Conservation (phyloP, 179 eudicot genomes). For the Amaranthus tricolor region DNA sequence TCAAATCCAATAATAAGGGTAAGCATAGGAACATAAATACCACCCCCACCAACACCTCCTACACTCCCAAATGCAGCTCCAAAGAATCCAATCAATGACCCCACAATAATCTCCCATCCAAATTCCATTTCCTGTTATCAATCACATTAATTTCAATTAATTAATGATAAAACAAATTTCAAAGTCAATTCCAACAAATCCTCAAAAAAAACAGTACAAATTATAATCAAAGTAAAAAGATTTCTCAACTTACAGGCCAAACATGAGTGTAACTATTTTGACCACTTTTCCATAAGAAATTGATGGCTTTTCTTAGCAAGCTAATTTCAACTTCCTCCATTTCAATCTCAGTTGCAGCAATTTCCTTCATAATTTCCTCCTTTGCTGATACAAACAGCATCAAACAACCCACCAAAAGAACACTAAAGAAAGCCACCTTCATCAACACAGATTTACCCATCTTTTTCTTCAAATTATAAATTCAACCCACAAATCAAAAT, state of each 20-base stretch:
- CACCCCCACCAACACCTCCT: slow-evolving; percentile 42
- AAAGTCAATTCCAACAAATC: too few relatives aligned
- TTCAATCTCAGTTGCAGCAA: slow-evolving; percentile 16
- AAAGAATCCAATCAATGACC: slow-evolving; percentile 50
- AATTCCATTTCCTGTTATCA: slow-evolving; percentile 55
- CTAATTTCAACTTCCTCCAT: slow-evolving; percentile 23
- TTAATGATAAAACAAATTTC: too few relatives aligned
- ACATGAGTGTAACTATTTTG: slow-evolving; percentile 30
- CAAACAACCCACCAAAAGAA: slow-evolving; percentile 17
- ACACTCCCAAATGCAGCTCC: slow-evolving; percentile 77
- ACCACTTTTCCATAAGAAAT: slow-evolving; percentile 32
- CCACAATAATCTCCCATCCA: slow-evolving; percentile 53
- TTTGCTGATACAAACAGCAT: slow-evolving; percentile 27
- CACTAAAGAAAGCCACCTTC: slow-evolving; percentile 10
- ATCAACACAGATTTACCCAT: slow-evolving; percentile 29
- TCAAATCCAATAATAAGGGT: slow-evolving; percentile 59
- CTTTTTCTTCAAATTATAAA: not conserved
- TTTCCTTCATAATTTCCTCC: slow-evolving; percentile 18
- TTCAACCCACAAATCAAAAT: slow-evolving; percentile 6
- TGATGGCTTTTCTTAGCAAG: slow-evolving; percentile 16
- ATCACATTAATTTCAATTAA: not conserved
- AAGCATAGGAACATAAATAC: slow-evolving; percentile 58
- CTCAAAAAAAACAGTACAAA: too few relatives aligned
- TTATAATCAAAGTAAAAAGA: too few relatives aligned
- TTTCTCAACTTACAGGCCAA: slow-evolving; percentile 35